Conservation (phyloP, 2,329 filamentous ascomycete species). For the Fusarium sp. region DNA sequence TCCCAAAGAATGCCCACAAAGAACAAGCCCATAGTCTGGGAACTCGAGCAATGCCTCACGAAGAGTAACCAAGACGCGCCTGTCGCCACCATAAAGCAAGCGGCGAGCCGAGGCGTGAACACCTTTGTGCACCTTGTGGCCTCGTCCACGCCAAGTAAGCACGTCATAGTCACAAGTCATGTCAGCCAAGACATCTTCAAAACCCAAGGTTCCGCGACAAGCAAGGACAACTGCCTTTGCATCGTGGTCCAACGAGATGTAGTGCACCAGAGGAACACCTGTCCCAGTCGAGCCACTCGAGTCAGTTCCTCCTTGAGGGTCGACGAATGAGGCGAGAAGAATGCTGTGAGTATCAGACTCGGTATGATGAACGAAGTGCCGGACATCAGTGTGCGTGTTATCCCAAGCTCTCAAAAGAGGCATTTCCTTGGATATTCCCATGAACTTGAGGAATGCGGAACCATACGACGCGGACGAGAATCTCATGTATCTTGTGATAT, state of each 20-base stretch:
- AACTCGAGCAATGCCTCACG: slow-evolving; percentile 77
- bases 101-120: slow-evolving; percentile 80
- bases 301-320: slow-evolving; percentile 78
- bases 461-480: slow-evolving; percentile 79
- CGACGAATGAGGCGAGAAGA: slow-evolving; percentile 79
- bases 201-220: slow-evolving; percentile 80
- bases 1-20: slow-evolving; percentile 79
- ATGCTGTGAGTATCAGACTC: slow-evolving; percentile 71
- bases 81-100: slow-evolving; percentile 77
- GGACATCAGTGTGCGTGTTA: slow-evolving; percentile 72
- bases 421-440: slow-evolving; percentile 72
- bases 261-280: slow-evolving; percentile 80
- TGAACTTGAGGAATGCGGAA: slow-evolving; percentile 73
- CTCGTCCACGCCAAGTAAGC: slow-evolving; percentile 73
- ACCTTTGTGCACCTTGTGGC: slow-evolving; percentile 81
- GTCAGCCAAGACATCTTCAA: slow-evolving; percentile 81
- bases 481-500: slow-evolving; percentile 76
- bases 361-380: slow-evolving; percentile 76
- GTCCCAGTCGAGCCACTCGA: slow-evolving; percentile 75
- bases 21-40: slow-evolving; percentile 78
- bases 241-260: slow-evolving; percentile 79
- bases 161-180: slow-evolving; percentile 83
- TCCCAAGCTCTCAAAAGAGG: slow-evolving; percentile 60
- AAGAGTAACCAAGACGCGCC: slow-evolving; percentile 76
- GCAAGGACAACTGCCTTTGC: slow-evolving; percentile 82